A percentile compares a stretch with the other conserved stretches of the same genome.
Evolutionary conservation across 2,329 filamentous ascomycete genomes (phyloP).

Genomic region (Diplodia seriata): DNA sequence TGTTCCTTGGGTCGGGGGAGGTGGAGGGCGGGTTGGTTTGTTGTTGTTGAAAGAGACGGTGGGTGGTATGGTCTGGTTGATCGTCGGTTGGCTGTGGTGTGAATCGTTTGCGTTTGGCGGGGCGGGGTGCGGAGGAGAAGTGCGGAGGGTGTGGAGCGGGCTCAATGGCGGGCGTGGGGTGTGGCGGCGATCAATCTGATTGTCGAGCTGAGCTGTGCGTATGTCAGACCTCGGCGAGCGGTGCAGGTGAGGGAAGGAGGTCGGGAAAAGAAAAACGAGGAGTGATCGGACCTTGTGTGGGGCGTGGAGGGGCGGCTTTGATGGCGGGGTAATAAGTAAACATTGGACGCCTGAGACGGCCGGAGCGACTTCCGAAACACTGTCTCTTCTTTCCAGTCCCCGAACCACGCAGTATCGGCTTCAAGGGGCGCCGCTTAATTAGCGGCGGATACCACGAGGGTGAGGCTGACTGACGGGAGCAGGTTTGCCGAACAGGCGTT

Average conservation of each 20-base stretch:
- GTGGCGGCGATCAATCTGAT: neutral
- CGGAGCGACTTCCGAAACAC: neutral
- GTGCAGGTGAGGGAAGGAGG: neutral
- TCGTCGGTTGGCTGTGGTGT: neutral
- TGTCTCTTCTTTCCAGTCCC: neutral
- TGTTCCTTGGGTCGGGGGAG: no score
- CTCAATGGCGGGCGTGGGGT: neutral
- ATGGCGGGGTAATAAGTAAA: neutral
- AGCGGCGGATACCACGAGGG: neutral
- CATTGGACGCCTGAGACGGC: neutral
- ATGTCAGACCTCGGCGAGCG: neutral
- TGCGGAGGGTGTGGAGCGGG: neutral
- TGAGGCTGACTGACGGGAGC: neutral
- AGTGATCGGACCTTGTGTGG: neutral
- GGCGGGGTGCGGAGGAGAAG: neutral
- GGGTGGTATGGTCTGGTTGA: neutral
- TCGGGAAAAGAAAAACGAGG: slow-evolving; percentile 1
- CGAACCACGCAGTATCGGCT: no score
- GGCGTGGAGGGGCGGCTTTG: neutral
- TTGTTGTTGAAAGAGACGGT: no score
- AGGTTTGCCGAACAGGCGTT: slow-evolving; percentile 1
- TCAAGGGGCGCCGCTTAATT: neutral
- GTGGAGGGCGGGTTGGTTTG: no score
- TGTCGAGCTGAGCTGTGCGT: neutral
- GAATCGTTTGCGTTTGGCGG: neutral